phyloP scores from a whole-genome alignment of 805 yeast species.

The Priceomyces melissophilus region DNA sequence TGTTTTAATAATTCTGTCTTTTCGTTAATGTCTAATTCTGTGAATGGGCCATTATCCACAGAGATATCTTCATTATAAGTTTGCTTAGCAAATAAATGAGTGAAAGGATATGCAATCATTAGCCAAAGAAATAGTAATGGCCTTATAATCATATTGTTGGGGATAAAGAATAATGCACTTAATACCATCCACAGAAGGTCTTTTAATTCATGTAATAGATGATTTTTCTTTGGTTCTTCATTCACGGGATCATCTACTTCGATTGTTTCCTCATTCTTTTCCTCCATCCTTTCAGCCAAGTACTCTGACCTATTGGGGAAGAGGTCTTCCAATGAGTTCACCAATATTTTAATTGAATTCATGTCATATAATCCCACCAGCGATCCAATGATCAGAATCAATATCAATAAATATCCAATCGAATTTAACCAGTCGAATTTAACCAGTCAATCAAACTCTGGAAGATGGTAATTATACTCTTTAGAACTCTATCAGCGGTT shows the following conservation, averaged over 20 bases:
- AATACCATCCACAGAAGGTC: not conserved
- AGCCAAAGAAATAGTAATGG: slow-evolving; percentile 52
- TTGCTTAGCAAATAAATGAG: slow-evolving; percentile 26
- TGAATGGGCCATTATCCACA: not conserved
- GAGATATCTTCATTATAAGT: not conserved
- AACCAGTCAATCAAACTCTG: too few species aligned
- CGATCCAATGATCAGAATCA: too few species aligned
- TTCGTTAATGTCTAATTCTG: slow-evolving; percentile 18
- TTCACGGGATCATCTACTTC: not conserved
- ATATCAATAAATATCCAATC: too few species aligned
- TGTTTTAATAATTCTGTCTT: slow-evolving; percentile 38
- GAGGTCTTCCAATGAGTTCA: slow-evolving; percentile 28
- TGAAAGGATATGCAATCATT: slow-evolving; percentile 55
- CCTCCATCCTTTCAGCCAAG: slow-evolving; percentile 3
- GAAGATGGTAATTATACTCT: too few species aligned
- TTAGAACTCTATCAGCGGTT: too few species aligned
- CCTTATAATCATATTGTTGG: slow-evolving; percentile 47
- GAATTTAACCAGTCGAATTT: too few species aligned
- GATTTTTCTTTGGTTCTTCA: slow-evolving; percentile 3
- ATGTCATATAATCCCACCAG: slow-evolving; percentile 9
- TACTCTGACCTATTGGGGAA: slow-evolving; percentile 14
- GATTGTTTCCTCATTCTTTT: slow-evolving; percentile 4
- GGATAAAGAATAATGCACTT: slow-evolving; percentile 34
- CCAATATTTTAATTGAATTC: slow-evolving; percentile 35
- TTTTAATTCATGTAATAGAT: not conserved